Base-by-base conservation (phyloP, 768 basidiomycete species). In the Lentinula guzmanii region DNA sequence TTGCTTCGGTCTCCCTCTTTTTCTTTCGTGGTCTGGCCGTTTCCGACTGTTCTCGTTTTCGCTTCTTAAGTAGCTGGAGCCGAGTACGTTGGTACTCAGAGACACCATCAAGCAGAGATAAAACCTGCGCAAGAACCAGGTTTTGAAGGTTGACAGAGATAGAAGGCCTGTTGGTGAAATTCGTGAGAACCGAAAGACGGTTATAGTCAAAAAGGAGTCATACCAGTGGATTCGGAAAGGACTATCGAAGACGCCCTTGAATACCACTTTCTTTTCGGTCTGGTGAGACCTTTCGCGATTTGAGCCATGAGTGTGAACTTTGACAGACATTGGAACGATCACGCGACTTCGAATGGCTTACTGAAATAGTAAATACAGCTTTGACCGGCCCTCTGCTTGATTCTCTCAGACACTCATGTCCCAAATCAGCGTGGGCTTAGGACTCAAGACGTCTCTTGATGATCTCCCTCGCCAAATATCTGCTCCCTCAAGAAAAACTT, bases 171-270 rank as follows among this genome's bases (percentile, higher is more conserved):
- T 34, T 41, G 34, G 24, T 42, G 5, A 6, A 42, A 31, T 28
- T 15, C 51, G 9, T 39, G 64, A 39, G 35, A 51, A 55, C 42
- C 58, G 43, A 59, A 55, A 67, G 54, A 57, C 39, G 41, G 24
- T 62, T 53, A 15, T n/a, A 53, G 34, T 55, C 37, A 33, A 63
- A 66, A 63, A 50, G 61, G 34, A 42, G 9, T 60, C 66, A 62
- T 67, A 91, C 91, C 91, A 93, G 69, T 73, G 70, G 15, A 92
- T 76, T 10, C 80, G 79, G 66, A 89, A 87, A 2, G 91, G 91
- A 62, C 82, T 92, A 55, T 86, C 86, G 24, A 93, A 74, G 0
- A 87, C 86, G 61, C 82, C 80, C 65, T 85, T 91, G 75, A 84
- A 91, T 0, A 86, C 82, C 1, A 77, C 73, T 67, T 86, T 92